These are phyloP conservation scores for Glycine tomentella DNA, from an alignment of 306 rosid species.

Conservation along the genomic window DNA sequence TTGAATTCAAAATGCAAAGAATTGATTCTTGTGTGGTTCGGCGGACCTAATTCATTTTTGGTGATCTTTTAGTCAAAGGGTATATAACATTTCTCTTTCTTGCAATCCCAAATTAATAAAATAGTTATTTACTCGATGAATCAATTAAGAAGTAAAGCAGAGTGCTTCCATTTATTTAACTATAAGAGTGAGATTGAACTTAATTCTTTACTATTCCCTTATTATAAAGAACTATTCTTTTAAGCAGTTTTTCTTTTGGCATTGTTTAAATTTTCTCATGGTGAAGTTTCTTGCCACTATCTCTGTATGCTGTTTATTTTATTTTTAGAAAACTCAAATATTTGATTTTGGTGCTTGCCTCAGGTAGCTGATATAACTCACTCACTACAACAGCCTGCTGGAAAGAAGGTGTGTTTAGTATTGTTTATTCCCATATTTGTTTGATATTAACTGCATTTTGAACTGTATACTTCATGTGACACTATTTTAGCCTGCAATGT, in stretches of 20 bases:
- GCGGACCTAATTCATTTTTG: constrained; percentile 19
- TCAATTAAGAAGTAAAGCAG: background rate
- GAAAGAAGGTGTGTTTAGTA: constrained; percentile 70
- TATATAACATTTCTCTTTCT: background rate
- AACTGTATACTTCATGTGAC: constrained; percentile 22
- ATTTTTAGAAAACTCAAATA: constrained; percentile 26
- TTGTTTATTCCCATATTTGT: constrained; percentile 29
- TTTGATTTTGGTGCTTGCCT: constrained; percentile 36
- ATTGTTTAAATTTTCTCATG: background rate
- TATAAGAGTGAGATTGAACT: constrained; percentile 29
- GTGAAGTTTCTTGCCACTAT: constrained; percentile 24
- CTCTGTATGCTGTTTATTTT: constrained; percentile 26
- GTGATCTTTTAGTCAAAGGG: background rate
- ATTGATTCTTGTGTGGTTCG: constrained; percentile 6
- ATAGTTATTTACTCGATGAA: background rate
- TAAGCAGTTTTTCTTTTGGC: background rate
- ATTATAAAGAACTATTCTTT: constrained; percentile 7
- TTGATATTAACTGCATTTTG: background rate
- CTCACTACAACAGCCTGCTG: constrained; percentile 97
- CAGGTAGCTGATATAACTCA: constrained; percentile 97
- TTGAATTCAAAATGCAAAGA: constrained; percentile 13
- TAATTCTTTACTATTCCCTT: constrained; percentile 6
- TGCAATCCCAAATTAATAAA: constrained; percentile 1
- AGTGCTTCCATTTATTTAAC: constrained; percentile 23
- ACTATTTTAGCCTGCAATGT: constrained; percentile 30